Evolutionary conservation across 2,329 filamentous ascomycete genomes (phyloP), one percentile per base, ranked within the genome.

Genomic region (Fusarium heterosporum): DNA sequence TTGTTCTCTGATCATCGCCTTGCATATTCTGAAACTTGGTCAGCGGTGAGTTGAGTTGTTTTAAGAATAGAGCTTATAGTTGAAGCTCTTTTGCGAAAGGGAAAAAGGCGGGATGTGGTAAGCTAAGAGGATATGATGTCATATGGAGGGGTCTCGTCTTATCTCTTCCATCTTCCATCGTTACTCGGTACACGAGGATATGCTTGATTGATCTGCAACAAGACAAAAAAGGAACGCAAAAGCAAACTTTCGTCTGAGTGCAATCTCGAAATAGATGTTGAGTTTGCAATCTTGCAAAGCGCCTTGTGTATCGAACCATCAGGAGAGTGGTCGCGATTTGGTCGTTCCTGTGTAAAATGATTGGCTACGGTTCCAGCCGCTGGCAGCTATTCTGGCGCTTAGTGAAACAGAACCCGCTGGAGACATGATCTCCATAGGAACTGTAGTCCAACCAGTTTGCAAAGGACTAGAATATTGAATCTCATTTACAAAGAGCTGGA

Each of bases 11-110:
- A 69, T 68, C 66, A 34, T 53, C 66, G 36, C 22, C 42, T 10
- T 69, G 66, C 66, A 68, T 54, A 66, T 67, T 66, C 57, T 71
- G 66, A 72, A 72, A 71, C 70, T 52, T 53, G 51, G 41, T 28
- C 49, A 45, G 39, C 34, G 26, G 47, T 55, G 28, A 19, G 26
- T 40, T 47, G 32, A 64, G 25, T 46, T 34, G 36, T 22, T 45
- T 17, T 32, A 25, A 22, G 26, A 26, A 36, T 39, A 17, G 32
- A 49, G 30, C 26, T 25, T 51, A 32, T 10, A 25, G 52, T 39
- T 47, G 36, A 47, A 48, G 41, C 22, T 48, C 30, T 64, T 63
- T 50, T 36, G 36, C 30, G 8, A 9, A n/a, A n/a, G n/a, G 16
- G 34, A 41, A 52, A 40, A 51, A 47, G 48, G 39, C 38, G 32